Conservation (phyloP, 2,329 filamentous ascomycete species). For the Apiospora kogelbergensis region DNA sequence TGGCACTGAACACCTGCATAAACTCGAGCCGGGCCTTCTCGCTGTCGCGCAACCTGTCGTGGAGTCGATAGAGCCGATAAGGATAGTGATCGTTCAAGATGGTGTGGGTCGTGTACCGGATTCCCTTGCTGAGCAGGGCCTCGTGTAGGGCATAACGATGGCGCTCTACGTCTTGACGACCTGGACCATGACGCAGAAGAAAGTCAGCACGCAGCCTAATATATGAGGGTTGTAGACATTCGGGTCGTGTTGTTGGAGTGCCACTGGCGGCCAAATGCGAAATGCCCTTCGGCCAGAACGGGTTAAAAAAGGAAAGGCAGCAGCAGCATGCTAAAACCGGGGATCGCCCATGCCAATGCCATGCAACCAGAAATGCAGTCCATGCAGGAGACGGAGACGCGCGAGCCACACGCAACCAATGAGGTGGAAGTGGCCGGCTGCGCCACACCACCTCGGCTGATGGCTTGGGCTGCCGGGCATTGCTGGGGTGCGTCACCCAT, state of each 20-base stretch:
- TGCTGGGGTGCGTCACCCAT: neutral
- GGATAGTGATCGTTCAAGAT: neutral
- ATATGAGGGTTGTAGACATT: slow-evolving; percentile 14
- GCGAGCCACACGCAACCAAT: slow-evolving; percentile 1
- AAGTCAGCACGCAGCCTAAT: slow-evolving; percentile 21
- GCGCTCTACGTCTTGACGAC: slow-evolving; percentile 16
- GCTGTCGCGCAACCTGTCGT: slow-evolving; percentile 19
- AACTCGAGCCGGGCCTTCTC: slow-evolving; percentile 41
- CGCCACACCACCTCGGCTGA: slow-evolving; percentile 1
- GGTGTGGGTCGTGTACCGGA: slow-evolving; percentile 17
- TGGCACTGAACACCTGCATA: slow-evolving; percentile 36
- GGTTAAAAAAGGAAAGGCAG: neutral
- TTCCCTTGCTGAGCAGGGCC: slow-evolving; percentile 16
- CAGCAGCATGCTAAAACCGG: neutral
- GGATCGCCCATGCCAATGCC: slow-evolving; percentile 1
- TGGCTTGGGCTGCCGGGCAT: neutral
- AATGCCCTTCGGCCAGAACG: neutral
- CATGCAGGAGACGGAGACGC: neutral
- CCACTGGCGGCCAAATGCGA: neutral
- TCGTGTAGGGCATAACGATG: slow-evolving; percentile 21
- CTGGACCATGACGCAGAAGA: slow-evolving; percentile 14
- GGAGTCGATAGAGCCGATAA: slow-evolving; percentile 16
- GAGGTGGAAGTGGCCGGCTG: neutral
- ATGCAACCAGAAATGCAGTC: too few relatives aligned
- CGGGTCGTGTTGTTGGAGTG: neutral